These are phyloP conservation scores for Claviceps maximensis DNA, from an alignment of 2,329 filamentous ascomycete genomes.

Conservation along the genomic window DNA sequence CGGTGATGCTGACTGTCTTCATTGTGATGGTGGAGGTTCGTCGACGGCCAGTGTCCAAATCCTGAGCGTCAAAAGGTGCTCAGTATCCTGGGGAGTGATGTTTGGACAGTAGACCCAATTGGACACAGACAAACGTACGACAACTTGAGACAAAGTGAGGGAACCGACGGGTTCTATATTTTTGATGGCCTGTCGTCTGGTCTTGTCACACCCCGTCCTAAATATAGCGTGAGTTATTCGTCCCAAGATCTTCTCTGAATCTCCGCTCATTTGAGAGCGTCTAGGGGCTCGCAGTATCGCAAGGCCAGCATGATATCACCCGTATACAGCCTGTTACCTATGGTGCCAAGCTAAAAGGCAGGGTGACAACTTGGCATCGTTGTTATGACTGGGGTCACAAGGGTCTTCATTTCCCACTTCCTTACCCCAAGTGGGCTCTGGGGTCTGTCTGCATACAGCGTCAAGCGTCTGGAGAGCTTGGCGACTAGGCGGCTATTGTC, in stretches of 20 bases:
- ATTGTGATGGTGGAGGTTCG: not conserved
- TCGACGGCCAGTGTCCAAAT: not conserved
- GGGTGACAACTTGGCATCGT: not conserved
- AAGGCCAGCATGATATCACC: not conserved
- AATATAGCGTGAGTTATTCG: not conserved
- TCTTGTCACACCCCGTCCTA: not conserved
- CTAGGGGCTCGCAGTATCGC: not conserved
- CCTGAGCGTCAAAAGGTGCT: not conserved
- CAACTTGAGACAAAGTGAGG: not conserved
- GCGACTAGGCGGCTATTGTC: not conserved
- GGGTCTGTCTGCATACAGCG: not conserved
- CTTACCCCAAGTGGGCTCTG: not conserved
- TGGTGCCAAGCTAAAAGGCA: not conserved
- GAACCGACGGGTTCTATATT: not conserved
- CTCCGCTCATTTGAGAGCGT: not conserved
- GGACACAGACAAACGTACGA: not conserved
- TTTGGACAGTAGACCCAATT: not conserved
- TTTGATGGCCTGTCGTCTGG: not conserved
- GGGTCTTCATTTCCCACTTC: not conserved
- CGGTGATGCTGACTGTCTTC: not conserved
- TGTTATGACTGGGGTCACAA: not conserved
- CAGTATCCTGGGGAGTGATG: not conserved
- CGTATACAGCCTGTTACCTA: not conserved
- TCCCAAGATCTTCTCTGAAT: not conserved
- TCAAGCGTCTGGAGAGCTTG: not conserved